These are phyloP conservation scores for Gossypium aridum DNA, from an alignment of 441 rosid species.

Conservation along the genomic window DNA sequence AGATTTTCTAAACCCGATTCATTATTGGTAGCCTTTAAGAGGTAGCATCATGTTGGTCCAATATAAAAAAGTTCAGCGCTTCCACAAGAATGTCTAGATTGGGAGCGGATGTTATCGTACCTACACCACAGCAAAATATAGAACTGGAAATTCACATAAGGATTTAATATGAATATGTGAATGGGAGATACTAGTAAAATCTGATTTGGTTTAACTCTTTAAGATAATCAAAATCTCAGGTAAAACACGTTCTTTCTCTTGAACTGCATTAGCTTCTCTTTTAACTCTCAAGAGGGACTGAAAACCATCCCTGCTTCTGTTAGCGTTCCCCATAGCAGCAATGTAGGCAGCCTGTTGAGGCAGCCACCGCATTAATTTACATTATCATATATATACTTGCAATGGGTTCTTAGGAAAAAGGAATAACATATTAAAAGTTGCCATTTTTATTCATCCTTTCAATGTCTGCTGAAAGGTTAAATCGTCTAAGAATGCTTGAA, in stretches of 20 bases:
- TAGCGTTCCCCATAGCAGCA: constrained; percentile 73
- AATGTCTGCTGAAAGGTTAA: background rate
- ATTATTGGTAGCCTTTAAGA: background rate
- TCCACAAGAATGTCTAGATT: constrained; percentile 55
- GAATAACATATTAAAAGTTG: background rate
- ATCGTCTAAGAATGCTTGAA: background rate
- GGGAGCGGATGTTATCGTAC: constrained; percentile 55
- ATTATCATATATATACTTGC: background rate
- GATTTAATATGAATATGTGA: background rate
- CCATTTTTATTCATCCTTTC: background rate
- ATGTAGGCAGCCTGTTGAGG: constrained; percentile 71
- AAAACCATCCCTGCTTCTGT: constrained; percentile 31
- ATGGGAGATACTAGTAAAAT: no score
- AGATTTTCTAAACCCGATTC: constrained; percentile 1
- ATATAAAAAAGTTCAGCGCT: constrained; percentile 65
- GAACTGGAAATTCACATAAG: background rate
- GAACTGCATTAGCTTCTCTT: constrained; percentile 85
- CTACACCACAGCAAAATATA: constrained; percentile 7
- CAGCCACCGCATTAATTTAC: constrained; percentile 6
- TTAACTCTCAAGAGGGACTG: constrained; percentile 76
- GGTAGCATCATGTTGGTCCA: constrained; percentile 10
- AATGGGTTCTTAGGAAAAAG: background rate
- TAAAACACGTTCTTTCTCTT: constrained; percentile 82
- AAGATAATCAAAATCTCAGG: constrained; percentile 28
- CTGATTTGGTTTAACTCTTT: background rate